Evolutionary conservation across 345 rosid species (phyloP).

Genomic region (Erodium maritimum): DNA sequence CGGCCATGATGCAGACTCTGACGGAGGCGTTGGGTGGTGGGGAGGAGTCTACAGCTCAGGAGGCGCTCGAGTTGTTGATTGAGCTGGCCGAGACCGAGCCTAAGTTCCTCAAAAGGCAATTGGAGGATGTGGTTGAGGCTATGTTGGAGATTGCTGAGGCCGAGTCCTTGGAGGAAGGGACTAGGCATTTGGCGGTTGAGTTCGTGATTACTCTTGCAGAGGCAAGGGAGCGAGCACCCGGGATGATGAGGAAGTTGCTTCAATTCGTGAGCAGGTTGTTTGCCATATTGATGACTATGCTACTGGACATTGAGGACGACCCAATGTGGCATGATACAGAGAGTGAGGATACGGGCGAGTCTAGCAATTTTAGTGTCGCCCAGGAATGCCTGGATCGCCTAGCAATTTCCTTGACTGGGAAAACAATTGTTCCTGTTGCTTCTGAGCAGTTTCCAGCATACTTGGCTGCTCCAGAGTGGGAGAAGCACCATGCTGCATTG

Average conservation of each 20-base stretch:
- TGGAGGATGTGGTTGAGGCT: constrained; percentile 81
- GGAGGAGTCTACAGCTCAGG: constrained; percentile 88
- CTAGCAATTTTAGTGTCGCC: constrained; percentile 81
- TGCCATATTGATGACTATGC: constrained; percentile 79
- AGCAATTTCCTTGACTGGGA: constrained; percentile 91
- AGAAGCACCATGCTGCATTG: constrained; percentile 94
- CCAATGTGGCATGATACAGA: constrained; percentile 89
- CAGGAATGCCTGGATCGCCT: constrained; percentile 97
- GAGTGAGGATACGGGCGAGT: constrained; percentile 86
- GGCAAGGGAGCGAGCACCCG: constrained; percentile 97
- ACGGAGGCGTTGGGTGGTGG: constrained; percentile 83
- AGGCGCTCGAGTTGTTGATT: constrained; percentile 87
- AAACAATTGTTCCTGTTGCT: constrained; percentile 92
- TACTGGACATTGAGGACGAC: constrained; percentile 88
- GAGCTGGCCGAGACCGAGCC: constrained; percentile 97
- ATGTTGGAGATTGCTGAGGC: constrained; percentile 99
- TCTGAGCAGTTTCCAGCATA: constrained; percentile 80
- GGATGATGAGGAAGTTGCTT: constrained; percentile 97
- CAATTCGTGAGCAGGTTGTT: constrained; percentile 86
- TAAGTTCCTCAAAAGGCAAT: constrained; percentile 69
- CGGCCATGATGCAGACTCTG: constrained; percentile 90
- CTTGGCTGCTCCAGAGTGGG: constrained; percentile 94
- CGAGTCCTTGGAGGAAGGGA: constrained; percentile 81
- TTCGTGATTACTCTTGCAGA: constrained; percentile 88
- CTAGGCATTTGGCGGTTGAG: constrained; percentile 84